Conservation (phyloP, 495 filamentous ascomycete genomes). For the Hypoxylon perforatum region DNA sequence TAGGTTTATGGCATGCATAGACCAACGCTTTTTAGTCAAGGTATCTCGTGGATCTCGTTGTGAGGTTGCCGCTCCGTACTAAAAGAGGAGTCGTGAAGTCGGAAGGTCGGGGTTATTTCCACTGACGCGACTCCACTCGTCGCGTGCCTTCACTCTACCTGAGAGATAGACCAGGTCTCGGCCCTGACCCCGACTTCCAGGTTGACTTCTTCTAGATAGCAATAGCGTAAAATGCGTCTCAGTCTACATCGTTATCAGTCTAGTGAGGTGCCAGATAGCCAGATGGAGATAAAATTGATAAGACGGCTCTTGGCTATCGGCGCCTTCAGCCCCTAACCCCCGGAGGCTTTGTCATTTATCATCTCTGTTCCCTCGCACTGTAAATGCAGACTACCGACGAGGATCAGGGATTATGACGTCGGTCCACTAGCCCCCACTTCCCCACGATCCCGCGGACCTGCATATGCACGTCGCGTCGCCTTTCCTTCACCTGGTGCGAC, state of each 20-base stretch:
- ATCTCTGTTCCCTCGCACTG: conserved; percentile 4
- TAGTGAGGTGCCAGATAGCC: conserved; percentile 6
- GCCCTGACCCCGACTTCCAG: not conserved
- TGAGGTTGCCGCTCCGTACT: not conserved
- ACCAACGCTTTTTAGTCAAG: not conserved
- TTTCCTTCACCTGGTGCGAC: conserved; percentile 15
- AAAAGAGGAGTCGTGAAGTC: conserved; percentile 26
- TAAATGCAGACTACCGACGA: not conserved
- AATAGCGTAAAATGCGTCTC: no score
- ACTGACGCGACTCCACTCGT: conserved; percentile 21
- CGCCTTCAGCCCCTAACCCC: no score
- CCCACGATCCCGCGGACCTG: conserved; percentile 14
- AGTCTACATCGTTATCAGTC: conserved; percentile 2
- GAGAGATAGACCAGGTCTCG: no score
- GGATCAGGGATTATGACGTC: not conserved
- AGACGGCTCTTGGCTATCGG: no score
- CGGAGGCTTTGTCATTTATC: no score
- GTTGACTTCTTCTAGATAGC: no score
- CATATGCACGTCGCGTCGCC: conserved; percentile 34
- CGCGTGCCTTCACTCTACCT: conserved; percentile 4
- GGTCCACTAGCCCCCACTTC: conserved; percentile 26
- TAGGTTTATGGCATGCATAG: conserved; percentile 11
- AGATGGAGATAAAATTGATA: conserved; percentile 12
- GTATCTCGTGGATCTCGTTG: not conserved
- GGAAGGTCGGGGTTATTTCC: conserved; percentile 26